Conservation (phyloP, 768 basidiomycete genomes). For the Leccinum fibrillosum region DNA sequence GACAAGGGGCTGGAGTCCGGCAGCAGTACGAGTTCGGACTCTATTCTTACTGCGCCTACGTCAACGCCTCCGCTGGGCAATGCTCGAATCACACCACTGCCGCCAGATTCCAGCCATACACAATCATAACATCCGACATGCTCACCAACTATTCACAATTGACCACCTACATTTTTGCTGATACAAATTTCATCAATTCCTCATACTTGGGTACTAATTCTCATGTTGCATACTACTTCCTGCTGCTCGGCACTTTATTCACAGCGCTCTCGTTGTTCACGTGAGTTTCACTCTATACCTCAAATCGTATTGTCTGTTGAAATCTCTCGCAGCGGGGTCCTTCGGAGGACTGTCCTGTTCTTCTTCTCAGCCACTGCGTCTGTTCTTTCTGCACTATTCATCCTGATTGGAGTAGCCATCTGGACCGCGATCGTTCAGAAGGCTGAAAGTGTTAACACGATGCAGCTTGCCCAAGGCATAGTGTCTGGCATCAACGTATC, state of each 20-base stretch:
- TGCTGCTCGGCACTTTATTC: slow-evolving; percentile 69
- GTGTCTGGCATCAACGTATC: slow-evolving; percentile 63
- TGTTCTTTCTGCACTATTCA: slow-evolving; percentile 53
- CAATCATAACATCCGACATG: slow-evolving; percentile 66
- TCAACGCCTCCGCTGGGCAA: slow-evolving; percentile 53
- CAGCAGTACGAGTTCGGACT: slow-evolving; percentile 76
- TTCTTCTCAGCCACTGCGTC: slow-evolving; percentile 64
- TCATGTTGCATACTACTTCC: slow-evolving; percentile 70
- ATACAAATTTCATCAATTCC: slow-evolving; percentile 57
- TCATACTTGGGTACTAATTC: slow-evolving; percentile 60
- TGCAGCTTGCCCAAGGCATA: slow-evolving; percentile 40
- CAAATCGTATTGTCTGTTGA: slow-evolving; percentile 1
- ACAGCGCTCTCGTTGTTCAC: slow-evolving; percentile 62
- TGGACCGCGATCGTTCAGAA: slow-evolving; percentile 78
- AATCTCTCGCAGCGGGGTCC: slow-evolving; percentile 51
- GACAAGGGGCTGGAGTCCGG: slow-evolving; percentile 55
- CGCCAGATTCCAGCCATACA: slow-evolving; percentile 61
- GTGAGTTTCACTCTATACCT: slow-evolving; percentile 40
- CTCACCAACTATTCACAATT: slow-evolving; percentile 54
- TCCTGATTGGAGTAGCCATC: slow-evolving; percentile 67
- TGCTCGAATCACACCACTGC: slow-evolving; percentile 64
- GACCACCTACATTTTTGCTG: slow-evolving; percentile 50
- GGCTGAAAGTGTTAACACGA: slow-evolving; percentile 53
- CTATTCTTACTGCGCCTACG: slow-evolving; percentile 76
- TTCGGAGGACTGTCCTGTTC: slow-evolving; percentile 63